phyloP scores from a whole-genome alignment of 2,329 filamentous ascomycete genomes.

The Sphaerulina vaccinii region DNA sequence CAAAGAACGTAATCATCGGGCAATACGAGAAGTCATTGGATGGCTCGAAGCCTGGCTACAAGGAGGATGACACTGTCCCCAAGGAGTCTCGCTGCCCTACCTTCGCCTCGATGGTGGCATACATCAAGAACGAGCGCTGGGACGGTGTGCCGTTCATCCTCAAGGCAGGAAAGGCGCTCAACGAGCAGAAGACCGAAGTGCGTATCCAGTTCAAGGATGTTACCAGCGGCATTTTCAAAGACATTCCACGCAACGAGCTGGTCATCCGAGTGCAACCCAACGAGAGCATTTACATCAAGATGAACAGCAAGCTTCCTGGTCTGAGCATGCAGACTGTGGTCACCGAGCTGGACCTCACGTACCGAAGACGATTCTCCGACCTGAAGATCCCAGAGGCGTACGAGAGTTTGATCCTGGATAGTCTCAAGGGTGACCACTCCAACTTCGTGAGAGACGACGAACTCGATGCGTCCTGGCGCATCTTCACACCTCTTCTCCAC shows the following conservation, averaged over 20 bases:
- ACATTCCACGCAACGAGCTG: slow-evolving; percentile 97
- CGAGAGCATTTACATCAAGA: slow-evolving; percentile 99
- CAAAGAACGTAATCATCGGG: slow-evolving; percentile 99
- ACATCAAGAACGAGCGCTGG: slow-evolving; percentile 99
- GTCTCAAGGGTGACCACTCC: slow-evolving; percentile 97
- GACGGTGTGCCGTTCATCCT: slow-evolving; percentile 98
- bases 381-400: slow-evolving; percentile 99
- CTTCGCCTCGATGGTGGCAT: slow-evolving; percentile 94
- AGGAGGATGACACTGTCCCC: slow-evolving; percentile 97
- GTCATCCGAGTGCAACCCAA: slow-evolving; percentile 99
- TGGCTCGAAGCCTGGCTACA: slow-evolving; percentile 94
- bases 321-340: slow-evolving; percentile 99
- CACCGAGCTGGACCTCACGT: slow-evolving; percentile 96
- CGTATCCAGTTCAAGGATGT: slow-evolving; percentile 99
- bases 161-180: slow-evolving; percentile 96
- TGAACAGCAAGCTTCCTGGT: slow-evolving; percentile 99
- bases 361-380: slow-evolving; percentile 96
- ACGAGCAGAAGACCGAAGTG: slow-evolving; percentile 99
- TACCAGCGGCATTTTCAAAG: slow-evolving; percentile 98
- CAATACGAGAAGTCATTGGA: slow-evolving; percentile 97
- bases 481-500: slow-evolving; percentile 95
- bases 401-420: slow-evolving; percentile 94
- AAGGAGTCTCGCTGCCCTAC: slow-evolving; percentile 97
- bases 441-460: slow-evolving; percentile 98
- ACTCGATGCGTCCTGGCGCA: slow-evolving; percentile 95